phyloP scores from a whole-genome alignment of 148 eudicot species.

The Rheum nobile region DNA sequence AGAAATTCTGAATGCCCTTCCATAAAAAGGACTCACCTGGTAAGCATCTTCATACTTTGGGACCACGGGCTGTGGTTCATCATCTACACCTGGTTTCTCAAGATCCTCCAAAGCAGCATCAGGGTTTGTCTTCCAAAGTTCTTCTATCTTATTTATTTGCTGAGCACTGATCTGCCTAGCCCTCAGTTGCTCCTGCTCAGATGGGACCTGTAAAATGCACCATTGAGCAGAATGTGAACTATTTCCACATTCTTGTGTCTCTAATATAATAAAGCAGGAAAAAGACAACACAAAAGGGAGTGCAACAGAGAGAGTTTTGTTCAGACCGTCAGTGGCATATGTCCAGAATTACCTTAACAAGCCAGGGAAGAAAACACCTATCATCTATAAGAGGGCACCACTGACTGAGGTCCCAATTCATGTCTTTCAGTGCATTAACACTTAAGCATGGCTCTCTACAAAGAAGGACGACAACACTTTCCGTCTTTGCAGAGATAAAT shows the following conservation, averaged over 20 bases:
- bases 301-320: neutral
- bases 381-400: slow-evolving; percentile 99
- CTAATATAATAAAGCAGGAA: neutral
- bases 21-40: slow-evolving; percentile 35
- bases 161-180: slow-evolving; percentile 98
- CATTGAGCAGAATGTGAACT: neutral
- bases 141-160: slow-evolving; percentile 94
- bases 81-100: slow-evolving; percentile 99
- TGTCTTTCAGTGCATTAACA: slow-evolving; percentile 85
- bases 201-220: slow-evolving; percentile 59
- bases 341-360: slow-evolving; percentile 58
- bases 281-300: neutral
- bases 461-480: slow-evolving; percentile 82
- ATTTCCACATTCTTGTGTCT: neutral
- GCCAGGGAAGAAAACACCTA: slow-evolving; percentile 92
- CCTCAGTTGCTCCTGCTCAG: slow-evolving; percentile 96
- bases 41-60: slow-evolving; percentile 94
- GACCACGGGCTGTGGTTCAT: slow-evolving; percentile 91
- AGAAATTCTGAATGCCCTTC: neutral
- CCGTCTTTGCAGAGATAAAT: slow-evolving; percentile 93
- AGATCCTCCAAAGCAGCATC: slow-evolving; percentile 97
- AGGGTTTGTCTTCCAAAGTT: slow-evolving; percentile 95
- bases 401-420: slow-evolving; percentile 99
- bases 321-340: neutral
- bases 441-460: slow-evolving; percentile 95